phyloP scores from a whole-genome alignment of 2,329 filamentous ascomycete genomes.

The Apiospora saccharicola region DNA sequence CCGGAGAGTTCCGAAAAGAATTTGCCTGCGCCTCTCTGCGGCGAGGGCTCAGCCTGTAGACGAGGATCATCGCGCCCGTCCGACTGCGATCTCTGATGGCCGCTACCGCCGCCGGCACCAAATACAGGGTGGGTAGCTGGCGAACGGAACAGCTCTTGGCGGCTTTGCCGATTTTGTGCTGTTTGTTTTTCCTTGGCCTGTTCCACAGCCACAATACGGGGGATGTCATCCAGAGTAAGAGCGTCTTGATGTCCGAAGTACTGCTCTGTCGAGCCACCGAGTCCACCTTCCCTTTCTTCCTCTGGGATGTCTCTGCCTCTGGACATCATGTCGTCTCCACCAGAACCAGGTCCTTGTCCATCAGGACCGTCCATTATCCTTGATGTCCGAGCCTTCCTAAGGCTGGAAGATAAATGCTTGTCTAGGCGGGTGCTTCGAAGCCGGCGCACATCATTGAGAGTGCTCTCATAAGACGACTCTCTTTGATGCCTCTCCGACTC shows the following conservation, averaged over 20 bases:
- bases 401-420: conserved; percentile 91
- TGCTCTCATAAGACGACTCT: conserved; percentile 89
- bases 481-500: conserved; percentile 67
- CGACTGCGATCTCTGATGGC: conserved; percentile 70
- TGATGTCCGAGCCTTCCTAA: conserved; percentile 88
- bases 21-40: conserved; percentile 63
- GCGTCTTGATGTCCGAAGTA: conserved; percentile 92
- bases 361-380: conserved; percentile 91
- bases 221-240: conserved; percentile 94
- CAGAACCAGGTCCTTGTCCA: conserved; percentile 73
- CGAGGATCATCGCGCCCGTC: conserved; percentile 61
- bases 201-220: conserved; percentile 92
- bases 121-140: conserved; percentile 68
- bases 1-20: conserved; percentile 97
- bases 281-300: conserved; percentile 75
- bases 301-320: conserved; percentile 71
- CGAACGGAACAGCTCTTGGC: conserved; percentile 70
- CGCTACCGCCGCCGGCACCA: conserved; percentile 49
- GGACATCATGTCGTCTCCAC: conserved; percentile 64
- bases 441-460: conserved; percentile 91
- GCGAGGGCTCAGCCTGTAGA: conserved; percentile 56
- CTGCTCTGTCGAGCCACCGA: conserved; percentile 76
- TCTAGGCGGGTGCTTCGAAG: conserved; percentile 93
- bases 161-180: conserved; percentile 78
- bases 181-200: conserved; percentile 91